Evolutionary conservation across 148 eudicot genomes (phyloP).

Genomic region (Camellia lanceoleosa): DNA sequence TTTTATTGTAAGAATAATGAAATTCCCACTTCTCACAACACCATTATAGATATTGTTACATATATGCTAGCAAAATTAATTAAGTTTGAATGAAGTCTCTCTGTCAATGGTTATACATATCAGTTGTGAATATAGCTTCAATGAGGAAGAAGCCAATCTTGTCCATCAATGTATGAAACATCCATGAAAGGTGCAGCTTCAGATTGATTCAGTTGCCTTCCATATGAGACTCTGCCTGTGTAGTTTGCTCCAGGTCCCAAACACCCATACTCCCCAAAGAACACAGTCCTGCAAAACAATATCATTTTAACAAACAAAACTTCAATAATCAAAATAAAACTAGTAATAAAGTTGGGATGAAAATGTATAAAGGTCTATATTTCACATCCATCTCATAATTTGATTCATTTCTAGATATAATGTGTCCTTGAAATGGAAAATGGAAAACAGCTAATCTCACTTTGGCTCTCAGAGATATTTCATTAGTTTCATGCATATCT

Average conservation of each 20-base stretch:
- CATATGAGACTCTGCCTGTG: constrained; percentile 52
- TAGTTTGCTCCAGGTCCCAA: constrained; percentile 62
- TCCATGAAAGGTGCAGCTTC: constrained; percentile 56
- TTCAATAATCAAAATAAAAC: not conserved
- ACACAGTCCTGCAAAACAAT: constrained; percentile 48
- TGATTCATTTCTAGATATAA: not conserved
- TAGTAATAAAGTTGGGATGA: not conserved
- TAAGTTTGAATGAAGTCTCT: constrained; percentile 3
- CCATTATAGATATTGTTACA: not conserved
- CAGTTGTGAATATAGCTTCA: not conserved
- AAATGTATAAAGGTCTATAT: not conserved
- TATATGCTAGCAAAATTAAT: not conserved
- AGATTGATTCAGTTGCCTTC: constrained; percentile 48
- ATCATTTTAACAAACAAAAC: not conserved
- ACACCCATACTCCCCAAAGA: constrained; percentile 70
- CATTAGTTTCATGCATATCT: too few species aligned
- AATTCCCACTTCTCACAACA: not conserved
- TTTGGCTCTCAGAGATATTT: too few species aligned
- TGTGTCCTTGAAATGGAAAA: too few species aligned
- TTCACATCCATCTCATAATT: not conserved
- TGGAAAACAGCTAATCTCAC: too few species aligned
- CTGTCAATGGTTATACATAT: not conserved
- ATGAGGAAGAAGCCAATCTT: constrained; percentile 61
- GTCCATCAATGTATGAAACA: constrained; percentile 60
- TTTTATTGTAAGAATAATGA: too few species aligned